Evolutionary conservation across 2,329 filamentous ascomycete species (phyloP).

Genomic region (Fusarium compactum): DNA sequence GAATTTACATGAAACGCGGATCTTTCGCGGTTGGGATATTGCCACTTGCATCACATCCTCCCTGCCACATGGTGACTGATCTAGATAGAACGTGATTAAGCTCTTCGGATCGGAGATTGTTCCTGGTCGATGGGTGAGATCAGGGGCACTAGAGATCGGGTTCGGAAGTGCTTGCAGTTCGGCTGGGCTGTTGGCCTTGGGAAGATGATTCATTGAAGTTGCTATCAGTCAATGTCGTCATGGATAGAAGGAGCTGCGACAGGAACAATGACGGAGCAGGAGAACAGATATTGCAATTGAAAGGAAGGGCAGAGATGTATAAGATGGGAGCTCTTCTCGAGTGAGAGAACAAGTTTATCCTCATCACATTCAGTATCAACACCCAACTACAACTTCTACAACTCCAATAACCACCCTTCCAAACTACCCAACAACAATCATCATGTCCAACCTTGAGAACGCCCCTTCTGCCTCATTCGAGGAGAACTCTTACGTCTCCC

Average conservation of each 20-base stretch:
- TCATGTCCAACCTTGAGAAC: constrained; percentile 35
- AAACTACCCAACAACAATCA: not conserved
- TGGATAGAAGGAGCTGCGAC: constrained; percentile 20
- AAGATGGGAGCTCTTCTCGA: constrained; percentile 7
- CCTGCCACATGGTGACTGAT: constrained; percentile 27
- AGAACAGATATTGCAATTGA: not conserved
- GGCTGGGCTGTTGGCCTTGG: constrained; percentile 10
- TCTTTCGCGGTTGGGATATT: constrained; percentile 5
- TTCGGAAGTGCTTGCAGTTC: constrained; percentile 21
- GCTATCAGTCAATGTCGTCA: constrained; percentile 41
- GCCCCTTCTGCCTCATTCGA: constrained; percentile 26
- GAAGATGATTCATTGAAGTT: constrained; percentile 41
- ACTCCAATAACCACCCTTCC: not conserved
- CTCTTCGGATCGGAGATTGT: constrained; percentile 22
- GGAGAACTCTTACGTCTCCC: constrained; percentile 36
- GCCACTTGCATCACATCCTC: constrained; percentile 25
- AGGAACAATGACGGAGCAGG: constrained; percentile 26
- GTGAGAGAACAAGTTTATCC: rapidly evolving
- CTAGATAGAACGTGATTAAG: constrained; percentile 11
- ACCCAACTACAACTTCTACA: not conserved
- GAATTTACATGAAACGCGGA: not conserved
- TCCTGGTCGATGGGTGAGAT: not conserved
- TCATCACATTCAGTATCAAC: not conserved
- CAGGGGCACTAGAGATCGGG: constrained; percentile 19
- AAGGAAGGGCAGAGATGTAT: constrained; percentile 1